Conservation (phyloP, 257 asterid species). For the Lycium ferocissimum region DNA sequence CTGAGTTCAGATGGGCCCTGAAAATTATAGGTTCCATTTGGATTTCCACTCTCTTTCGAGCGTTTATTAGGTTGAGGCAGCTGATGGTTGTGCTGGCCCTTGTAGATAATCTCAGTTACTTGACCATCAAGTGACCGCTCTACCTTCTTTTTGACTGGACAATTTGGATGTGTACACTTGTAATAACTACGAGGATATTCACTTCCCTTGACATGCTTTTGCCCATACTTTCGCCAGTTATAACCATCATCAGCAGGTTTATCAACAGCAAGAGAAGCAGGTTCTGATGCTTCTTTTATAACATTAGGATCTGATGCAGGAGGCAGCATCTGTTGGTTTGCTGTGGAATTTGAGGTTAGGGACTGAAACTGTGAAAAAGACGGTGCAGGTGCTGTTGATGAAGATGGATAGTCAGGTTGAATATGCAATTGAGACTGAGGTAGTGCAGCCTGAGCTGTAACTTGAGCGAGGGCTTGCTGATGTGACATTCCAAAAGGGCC, state of each 20-base stretch:
- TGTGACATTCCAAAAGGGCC: conserved; percentile 57
- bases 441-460: conserved; percentile 54
- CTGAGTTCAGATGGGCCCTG: conserved; percentile 42
- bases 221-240: conserved; percentile 46
- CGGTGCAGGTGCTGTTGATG: conserved; percentile 46
- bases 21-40: conserved; percentile 42
- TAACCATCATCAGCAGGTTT: conserved; percentile 60
- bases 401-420: conserved; percentile 47
- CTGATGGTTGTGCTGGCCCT: conserved; percentile 79
- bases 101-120: conserved; percentile 55
- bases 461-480: conserved; percentile 61
- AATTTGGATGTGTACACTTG: conserved; percentile 64
- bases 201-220: conserved; percentile 61
- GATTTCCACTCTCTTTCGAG: conserved; percentile 51
- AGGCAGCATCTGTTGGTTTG: conserved; percentile 42
- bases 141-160: conserved; percentile 78
- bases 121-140: conserved; percentile 60
- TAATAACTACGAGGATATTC: conserved; percentile 67
- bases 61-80: conserved; percentile 55
- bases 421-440: conserved; percentile 47
- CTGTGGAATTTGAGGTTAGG: conserved; percentile 31
- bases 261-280: conserved; percentile 49
- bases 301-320: conserved; percentile 34
- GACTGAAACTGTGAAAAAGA: conserved; percentile 40
- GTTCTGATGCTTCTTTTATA: conserved; percentile 46